Base-by-base conservation (phyloP, 108 stramenopile genomes). In the Nitzschia inconspicua region DNA sequence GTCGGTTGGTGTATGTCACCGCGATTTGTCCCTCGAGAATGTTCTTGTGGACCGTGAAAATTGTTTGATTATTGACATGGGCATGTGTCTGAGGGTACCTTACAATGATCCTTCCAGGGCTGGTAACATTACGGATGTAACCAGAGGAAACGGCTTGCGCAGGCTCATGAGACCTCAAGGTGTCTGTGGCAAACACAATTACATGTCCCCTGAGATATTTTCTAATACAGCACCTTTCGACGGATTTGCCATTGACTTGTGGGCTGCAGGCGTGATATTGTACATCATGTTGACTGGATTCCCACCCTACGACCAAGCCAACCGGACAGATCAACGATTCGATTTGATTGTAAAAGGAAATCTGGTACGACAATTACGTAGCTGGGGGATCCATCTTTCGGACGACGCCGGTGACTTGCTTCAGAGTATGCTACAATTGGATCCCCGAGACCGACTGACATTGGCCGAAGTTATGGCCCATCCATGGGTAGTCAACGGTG, bases 261-360 rank as follows among this genome's bases (percentile, higher is more conserved):
- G 97, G 97, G 88, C 97, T 13, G 80, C 84, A 22, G 97, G 94
- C 7, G 88, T 95, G 20, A 95, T 96, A 53, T 77, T 98, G 16
- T 98, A 96, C 80, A 95, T 96, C 32, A 91, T 95, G 88, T 49
- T 94, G 19, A 95, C 94, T 47, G 96, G 96, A 11, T 94, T 97
- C 48, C 96, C 96, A 14, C 89, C 94, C 5, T 93, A 94, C 59
- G 96, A 97, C 36, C 70, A 78, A 22, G 89, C 94, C 9, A 53
- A 66, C 7, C 60, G 54, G 50, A 65, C 79, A 13, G 93, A 96
- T 63, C 77, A 83, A 42, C 72, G 92, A 22, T 96, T 89, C 73
- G 77, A 80, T 16, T 76, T 94, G 16, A 94, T 94, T 69, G 68
- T 72, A 1, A 64, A 65, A 26, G 88, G 91, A 28, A 22, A 55